Conservation (phyloP, 257 asterid genomes). For the Ilex aquifolium region DNA sequence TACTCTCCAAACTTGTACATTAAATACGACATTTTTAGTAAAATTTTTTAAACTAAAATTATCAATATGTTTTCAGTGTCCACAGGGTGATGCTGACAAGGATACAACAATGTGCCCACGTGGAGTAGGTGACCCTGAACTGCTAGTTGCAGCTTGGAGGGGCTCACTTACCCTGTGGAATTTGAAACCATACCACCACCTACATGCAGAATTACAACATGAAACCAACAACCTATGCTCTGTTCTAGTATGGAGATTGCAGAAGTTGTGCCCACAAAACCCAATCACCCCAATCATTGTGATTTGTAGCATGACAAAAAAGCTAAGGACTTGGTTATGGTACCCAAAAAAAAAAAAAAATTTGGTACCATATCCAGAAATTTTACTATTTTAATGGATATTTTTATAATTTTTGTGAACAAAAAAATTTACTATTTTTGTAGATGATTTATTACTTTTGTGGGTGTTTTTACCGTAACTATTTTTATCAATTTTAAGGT, state of each 20-base stretch:
- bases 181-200: slow-evolving; percentile 17
- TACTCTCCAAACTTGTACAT: no score
- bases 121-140: slow-evolving; percentile 30
- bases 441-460: no score
- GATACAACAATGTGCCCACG: slow-evolving; percentile 25
- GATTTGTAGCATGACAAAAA: slow-evolving; percentile 24
- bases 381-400: no score
- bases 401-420: no score
- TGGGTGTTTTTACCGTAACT: no score
- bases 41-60: no score
- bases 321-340: background rate
- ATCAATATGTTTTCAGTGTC: background rate
- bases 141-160: slow-evolving; percentile 20
- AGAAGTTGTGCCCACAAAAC: slow-evolving; percentile 11
- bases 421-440: no score
- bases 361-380: no score
- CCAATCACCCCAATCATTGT: slow-evolving; percentile 16
- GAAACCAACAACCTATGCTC: background rate
- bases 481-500: no score
- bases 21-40: no score
- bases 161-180: slow-evolving; percentile 23
- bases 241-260: slow-evolving; percentile 5
- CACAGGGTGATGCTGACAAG: slow-evolving; percentile 12
- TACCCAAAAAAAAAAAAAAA: no score
- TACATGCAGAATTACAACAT: no score